phyloP scores from a whole-genome alignment of 2,329 filamentous ascomycete genomes.

The Cylindrodendrum hubeiense region DNA sequence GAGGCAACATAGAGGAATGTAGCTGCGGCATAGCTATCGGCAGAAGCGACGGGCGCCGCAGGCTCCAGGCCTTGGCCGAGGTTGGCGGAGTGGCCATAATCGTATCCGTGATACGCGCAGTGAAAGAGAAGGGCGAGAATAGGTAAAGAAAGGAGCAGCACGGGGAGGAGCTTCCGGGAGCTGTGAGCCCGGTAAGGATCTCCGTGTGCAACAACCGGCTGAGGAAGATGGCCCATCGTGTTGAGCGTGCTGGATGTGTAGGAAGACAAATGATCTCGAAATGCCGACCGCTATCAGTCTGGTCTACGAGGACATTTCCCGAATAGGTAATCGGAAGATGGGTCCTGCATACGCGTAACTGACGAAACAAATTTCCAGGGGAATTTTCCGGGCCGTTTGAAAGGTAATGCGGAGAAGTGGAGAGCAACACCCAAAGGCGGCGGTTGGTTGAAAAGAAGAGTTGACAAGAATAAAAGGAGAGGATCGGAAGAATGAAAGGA shows the following conservation, averaged over 20 bases:
- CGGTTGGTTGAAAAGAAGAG: not conserved
- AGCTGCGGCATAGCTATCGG: not conserved
- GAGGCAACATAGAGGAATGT: conserved; percentile 59
- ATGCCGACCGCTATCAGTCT: not conserved
- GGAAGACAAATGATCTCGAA: not conserved
- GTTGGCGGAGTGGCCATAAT: not conserved
- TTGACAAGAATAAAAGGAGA: not conserved
- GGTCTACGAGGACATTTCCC: conserved; percentile 1
- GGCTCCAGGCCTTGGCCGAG: not conserved
- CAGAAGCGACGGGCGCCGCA: not conserved
- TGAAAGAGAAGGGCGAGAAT: conserved; percentile 34
- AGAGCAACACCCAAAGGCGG: not conserved
- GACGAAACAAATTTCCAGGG: not conserved
- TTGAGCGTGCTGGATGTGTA: not conserved
- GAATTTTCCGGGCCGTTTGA: not conserved
- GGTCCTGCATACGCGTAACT: not conserved
- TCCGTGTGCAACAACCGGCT: conserved; percentile 1
- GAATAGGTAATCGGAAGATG: not conserved
- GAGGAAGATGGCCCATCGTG: conserved; percentile 30
- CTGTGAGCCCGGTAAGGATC: conserved; percentile 19
- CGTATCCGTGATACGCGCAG: conserved; percentile 28
- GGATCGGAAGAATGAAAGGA: not conserved
- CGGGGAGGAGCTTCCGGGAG: conserved; percentile 13
- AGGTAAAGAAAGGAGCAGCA: conserved; percentile 30
- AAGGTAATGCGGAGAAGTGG: conserved; percentile 1